A percentile compares a stretch with the other conserved stretches of the same genome.
Evolutionary conservation across 108 stramenopile species (phyloP).

Genomic region (Chaetoceros tenuissimus): DNA sequence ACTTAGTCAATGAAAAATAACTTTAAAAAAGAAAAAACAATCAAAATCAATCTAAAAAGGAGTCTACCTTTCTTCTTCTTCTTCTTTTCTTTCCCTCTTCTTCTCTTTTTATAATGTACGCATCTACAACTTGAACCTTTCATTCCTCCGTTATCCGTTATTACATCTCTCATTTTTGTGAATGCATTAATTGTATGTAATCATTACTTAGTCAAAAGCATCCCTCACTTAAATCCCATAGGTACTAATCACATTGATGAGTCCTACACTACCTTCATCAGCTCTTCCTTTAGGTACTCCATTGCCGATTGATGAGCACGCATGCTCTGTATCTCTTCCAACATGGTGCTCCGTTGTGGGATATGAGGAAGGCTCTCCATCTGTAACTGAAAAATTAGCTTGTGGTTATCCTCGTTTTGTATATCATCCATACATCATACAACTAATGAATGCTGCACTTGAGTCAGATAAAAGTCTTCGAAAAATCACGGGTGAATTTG

Average conservation of each 20-base stretch:
- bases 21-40: too few species aligned
- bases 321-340: constrained; percentile 47
- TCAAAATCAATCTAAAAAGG: too few species aligned
- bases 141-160: too few species aligned
- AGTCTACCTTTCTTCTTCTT: too few species aligned
- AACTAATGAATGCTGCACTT: constrained; percentile 25
- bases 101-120: too few species aligned
- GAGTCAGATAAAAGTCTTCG: constrained; percentile 9
- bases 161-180: too few species aligned
- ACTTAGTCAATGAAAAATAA: too few species aligned
- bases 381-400: constrained; percentile 40
- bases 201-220: too few species aligned
- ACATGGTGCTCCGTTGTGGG: constrained; percentile 52
- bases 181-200: too few species aligned
- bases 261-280: background rate
- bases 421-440: constrained; percentile 55
- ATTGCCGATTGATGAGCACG: constrained; percentile 44
- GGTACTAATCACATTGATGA: background rate
- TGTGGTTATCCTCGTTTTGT: constrained; percentile 69
- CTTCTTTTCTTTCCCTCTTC: too few species aligned
- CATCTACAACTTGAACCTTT: too few species aligned
- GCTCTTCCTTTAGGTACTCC: constrained; percentile 25
- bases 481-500: constrained; percentile 14
- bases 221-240: too few species aligned
- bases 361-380: constrained; percentile 60